Base-by-base conservation (phyloP, 75 land plant genomes). In the Adiantum capillusveneris region DNA sequence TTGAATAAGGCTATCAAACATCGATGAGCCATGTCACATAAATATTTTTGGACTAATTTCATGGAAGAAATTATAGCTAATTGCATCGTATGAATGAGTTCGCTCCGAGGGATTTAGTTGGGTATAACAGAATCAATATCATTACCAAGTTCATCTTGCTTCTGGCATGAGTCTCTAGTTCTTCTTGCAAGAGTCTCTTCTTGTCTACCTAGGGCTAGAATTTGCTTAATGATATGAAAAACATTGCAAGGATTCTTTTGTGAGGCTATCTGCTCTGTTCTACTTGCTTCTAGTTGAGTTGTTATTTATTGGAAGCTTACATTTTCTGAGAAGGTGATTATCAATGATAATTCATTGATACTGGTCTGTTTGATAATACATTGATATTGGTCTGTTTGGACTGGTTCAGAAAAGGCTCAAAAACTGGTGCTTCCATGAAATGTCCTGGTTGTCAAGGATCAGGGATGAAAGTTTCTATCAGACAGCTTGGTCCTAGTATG, bases 401-500 rank as follows among this genome's bases (percentile, higher is more conserved):
- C 20, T 16, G 0, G 48, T 68, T 57, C 85, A 86, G 87, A 37
- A 88, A 86, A 60, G 95, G 91, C 0, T 89, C 91, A 42, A 86
- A 86, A 36, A 73, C 84, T 70, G 95, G 95, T n/a, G 84, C 78
- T 1, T 72, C 84, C 1, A 65, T 69, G 12, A 78, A 61, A 36
- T 89, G 95, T 64, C 59, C 63, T 28, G 80, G 87, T 13, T 89
- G 95, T 55, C 84, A 86, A 63, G 95, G 95, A 28, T 53, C 68
- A 14, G 93, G 95, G 22, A 72, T 83, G 78, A 86, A 78, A 65
- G 68, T 51, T n/a, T n/a, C n/a, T n/a, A n/a, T n/a, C n/a, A n/a
- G n/a, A n/a, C n/a, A n/a, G n/a, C n/a, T n/a, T n/a, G 95, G 91
- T 22, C 87, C 83, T 2, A 75, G 78, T 52, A 86, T 89, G 95